phyloP scores from a whole-genome alignment of 2,329 filamentous ascomycete genomes.

The Cladosporium sp. region DNA sequence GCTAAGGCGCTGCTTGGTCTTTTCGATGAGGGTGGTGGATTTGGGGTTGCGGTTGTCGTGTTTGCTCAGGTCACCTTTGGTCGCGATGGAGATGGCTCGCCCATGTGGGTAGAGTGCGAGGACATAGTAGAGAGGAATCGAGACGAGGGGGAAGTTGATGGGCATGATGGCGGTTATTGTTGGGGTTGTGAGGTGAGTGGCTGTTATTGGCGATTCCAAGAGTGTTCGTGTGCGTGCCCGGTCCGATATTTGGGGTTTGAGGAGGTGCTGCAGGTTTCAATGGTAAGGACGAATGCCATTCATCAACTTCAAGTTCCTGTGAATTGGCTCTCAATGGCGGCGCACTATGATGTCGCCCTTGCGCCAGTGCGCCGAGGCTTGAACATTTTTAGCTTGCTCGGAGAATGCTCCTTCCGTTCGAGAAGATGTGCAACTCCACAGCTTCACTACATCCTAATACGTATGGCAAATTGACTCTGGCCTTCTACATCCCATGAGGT shows the following conservation, averaged over 20 bases:
- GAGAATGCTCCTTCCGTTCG: background rate
- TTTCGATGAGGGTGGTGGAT: slow-evolving; percentile 34
- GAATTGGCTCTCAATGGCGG: background rate
- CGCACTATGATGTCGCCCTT: background rate
- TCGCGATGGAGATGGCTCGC: slow-evolving; percentile 40
- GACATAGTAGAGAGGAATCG: slow-evolving; percentile 47
- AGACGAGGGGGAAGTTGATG: slow-evolving; percentile 45
- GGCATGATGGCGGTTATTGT: slow-evolving; percentile 20
- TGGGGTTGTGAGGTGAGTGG: background rate
- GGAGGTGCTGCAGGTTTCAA: background rate
- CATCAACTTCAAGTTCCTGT: background rate
- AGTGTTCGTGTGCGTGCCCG: background rate
- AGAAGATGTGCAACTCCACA: background rate
- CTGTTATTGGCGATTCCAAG: no score
- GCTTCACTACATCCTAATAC: background rate
- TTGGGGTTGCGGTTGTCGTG: slow-evolving; percentile 49
- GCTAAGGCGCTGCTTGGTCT: slow-evolving; percentile 41
- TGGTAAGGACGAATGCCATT: background rate
- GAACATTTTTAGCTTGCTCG: background rate
- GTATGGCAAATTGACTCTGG: background rate
- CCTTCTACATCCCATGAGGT: background rate
- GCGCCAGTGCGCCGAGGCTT: background rate
- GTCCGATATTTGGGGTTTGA: background rate
- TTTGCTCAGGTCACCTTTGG: slow-evolving; percentile 36
- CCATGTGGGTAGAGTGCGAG: slow-evolving; percentile 44